phyloP scores from a whole-genome alignment of 129 eudicot species.

The Arctium minus region DNA sequence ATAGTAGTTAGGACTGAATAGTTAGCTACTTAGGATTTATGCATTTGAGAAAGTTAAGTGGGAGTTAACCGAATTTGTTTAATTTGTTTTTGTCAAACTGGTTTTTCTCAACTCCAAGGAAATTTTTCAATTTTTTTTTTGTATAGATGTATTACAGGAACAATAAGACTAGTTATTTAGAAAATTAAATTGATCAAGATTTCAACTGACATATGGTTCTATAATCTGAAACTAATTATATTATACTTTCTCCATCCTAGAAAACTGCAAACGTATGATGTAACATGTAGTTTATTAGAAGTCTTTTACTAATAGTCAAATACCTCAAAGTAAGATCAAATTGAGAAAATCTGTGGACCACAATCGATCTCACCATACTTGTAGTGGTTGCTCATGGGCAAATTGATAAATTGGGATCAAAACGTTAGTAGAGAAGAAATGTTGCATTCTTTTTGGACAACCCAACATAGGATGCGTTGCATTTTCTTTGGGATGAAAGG shows the following conservation, averaged over 20 bases:
- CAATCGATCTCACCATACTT: neutral
- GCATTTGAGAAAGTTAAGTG: neutral
- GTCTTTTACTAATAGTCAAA: neutral
- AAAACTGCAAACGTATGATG: neutral
- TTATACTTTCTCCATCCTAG: slow-evolving; percentile 2
- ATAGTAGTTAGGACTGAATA: neutral
- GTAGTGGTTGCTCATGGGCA: neutral
- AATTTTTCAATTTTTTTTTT: neutral
- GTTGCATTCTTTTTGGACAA: too few species aligned
- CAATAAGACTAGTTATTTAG: neutral
- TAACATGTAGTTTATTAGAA: neutral
- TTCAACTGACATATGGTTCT: neutral
- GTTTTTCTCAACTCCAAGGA: neutral
- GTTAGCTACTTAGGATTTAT: neutral
- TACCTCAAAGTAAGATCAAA: neutral
- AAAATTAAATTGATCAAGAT: neutral
- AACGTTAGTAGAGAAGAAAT: too few species aligned
- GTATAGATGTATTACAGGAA: slow-evolving; percentile 2
- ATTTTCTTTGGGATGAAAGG: too few species aligned
- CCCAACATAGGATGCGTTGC: too few species aligned
- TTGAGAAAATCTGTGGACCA: neutral
- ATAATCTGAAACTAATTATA: neutral
- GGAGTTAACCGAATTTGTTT: neutral
- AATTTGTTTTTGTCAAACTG: neutral
- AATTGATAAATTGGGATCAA: neutral